Base-by-base conservation (phyloP, 345 rosid genomes). In the Eucalyptus cloeziana region DNA sequence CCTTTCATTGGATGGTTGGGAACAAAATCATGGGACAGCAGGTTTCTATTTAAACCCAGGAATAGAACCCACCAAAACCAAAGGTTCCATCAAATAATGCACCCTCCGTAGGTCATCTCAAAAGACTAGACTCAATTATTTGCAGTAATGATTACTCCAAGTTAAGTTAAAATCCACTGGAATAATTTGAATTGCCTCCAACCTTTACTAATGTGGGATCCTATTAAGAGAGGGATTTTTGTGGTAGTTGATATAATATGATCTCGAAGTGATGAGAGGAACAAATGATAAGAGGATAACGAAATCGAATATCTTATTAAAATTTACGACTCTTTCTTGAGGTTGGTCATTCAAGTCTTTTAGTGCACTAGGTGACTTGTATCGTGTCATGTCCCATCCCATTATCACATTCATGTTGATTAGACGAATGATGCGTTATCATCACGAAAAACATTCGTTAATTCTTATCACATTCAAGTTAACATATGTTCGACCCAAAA, bases 341-440 rank as follows among this genome's bases (percentile, higher is more conserved):
- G 83, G 1, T 19, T 71, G 3, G 45, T 19, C 7, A 0, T 40
- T 37, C 7, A 22, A 71, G 7, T 10, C 44, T 37, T 33, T 19
- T 37, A 6, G 14, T 10, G 14, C 0, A 3, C 0, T 27, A n/a
- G 69, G 31, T 0, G 1, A 71, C 81, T 8, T 2, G 12, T 31
- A 5, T 33, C 5, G 0, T 71, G 4, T 71, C 4, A 3, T 21
- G 0, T 37, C 1, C 13, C 27, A 24, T 56, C 2, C 11, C 5
- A 1, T 33, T 40, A 17, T 69, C 15, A 9, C 30, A 40, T 37
- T 0, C 1, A 0, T 37, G 9, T 7, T 1, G 0, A 14, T 64
- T 64, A 64, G 37, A 10, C 0, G 17, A n/a, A 64, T 64, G 24
- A 71, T 5, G 2, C 4, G 8, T 37, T 37, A 37, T 22, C 22